Evolutionary conservation across 257 asterid species (phyloP).

Genomic region (Striga asiatica): DNA sequence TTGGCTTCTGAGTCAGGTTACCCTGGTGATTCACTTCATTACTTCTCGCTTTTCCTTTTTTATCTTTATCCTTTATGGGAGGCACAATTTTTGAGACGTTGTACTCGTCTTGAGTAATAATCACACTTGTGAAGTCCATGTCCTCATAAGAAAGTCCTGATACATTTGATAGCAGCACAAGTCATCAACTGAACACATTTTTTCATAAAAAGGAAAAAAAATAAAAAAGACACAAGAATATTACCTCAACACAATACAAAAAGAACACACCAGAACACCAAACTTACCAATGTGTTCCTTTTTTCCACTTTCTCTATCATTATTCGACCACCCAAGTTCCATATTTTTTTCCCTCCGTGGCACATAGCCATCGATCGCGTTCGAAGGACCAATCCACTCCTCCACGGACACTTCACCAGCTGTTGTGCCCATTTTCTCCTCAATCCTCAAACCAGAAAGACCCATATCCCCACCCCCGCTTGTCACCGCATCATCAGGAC

Average conservation of each 20-base stretch:
- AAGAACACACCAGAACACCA: neutral
- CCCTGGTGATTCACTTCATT: slow-evolving; percentile 16
- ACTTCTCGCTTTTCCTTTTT: slow-evolving; percentile 21
- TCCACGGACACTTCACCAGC: slow-evolving; percentile 58
- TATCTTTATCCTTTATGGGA: slow-evolving; percentile 20
- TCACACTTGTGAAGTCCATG: slow-evolving; percentile 47
- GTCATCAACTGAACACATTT: too few relatives aligned
- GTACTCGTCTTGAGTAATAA: slow-evolving; percentile 59
- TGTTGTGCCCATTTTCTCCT: slow-evolving; percentile 43
- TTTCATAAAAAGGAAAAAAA: too few relatives aligned
- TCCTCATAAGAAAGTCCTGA: slow-evolving; percentile 31
- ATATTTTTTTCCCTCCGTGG: slow-evolving; percentile 39
- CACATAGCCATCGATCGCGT: slow-evolving; percentile 93
- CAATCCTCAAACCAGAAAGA: slow-evolving; percentile 49
- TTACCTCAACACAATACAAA: too few relatives aligned
- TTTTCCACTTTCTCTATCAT: slow-evolving; percentile 28
- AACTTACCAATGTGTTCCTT: slow-evolving; percentile 16
- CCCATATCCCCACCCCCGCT: slow-evolving; percentile 45
- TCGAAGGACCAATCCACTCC: slow-evolving; percentile 91
- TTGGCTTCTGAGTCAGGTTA: slow-evolving; percentile 20
- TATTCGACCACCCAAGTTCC: slow-evolving; percentile 19
- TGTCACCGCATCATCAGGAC: slow-evolving; percentile 29
- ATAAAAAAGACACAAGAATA: too few relatives aligned
- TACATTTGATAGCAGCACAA: too few relatives aligned
- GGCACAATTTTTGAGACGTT: slow-evolving; percentile 35